Base-by-base conservation (phyloP, 805 yeast genomes). In the Cyberlindnera xishuangbannaensis region DNA sequence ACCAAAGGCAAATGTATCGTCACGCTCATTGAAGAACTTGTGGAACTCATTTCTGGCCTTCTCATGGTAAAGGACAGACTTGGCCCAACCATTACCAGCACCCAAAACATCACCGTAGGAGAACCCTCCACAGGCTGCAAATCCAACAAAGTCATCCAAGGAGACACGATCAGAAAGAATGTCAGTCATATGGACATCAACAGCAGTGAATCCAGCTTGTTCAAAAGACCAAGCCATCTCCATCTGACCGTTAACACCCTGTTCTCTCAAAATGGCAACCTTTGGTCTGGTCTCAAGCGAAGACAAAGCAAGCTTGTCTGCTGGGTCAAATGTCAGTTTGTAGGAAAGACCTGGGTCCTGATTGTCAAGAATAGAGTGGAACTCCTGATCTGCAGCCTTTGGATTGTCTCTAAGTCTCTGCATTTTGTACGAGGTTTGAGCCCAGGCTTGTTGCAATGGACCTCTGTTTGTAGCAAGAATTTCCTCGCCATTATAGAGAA, bases 51-150 rank as follows among this genome's bases (percentile, higher is more conserved):
- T 52, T 55, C 92, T 77, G 23, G 90, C 83, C 34, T 63, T 67
- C 23, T 76, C 84, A 55, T 90, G 82, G 72, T 79, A 87, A 45
- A 92, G 64, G 8, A 92, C 95, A 13, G 97, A 85, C 55, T 86
- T 87, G 38, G 98, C 98, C 98, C 98, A 92, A 38, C 98, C 98
- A 34, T 90, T 83, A 56, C 96, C 98, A 22, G 98, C 98, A 48
- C 98, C 98, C 40, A 92, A 69, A 30, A 92, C 98, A 62, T 92
- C 98, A 70, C 98, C 98, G 55, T 88, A 92, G 2, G 97, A 86
- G 69, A 92, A 92, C 12, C 98, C 98, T 62, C 98, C 98, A 65
- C 98, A 94, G 4, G 97, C 97, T 27, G 97, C 97, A 30, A 92
- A 50, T 42, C 98, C 98, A 31, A 80, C 85, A 60, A 92, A 92